A percentile compares a stretch with the other conserved stretches of the same genome.
These are phyloP conservation scores for Alternaria triticina DNA, from an alignment of 2,329 filamentous ascomycete genomes.

Conservation along the genomic window DNA sequence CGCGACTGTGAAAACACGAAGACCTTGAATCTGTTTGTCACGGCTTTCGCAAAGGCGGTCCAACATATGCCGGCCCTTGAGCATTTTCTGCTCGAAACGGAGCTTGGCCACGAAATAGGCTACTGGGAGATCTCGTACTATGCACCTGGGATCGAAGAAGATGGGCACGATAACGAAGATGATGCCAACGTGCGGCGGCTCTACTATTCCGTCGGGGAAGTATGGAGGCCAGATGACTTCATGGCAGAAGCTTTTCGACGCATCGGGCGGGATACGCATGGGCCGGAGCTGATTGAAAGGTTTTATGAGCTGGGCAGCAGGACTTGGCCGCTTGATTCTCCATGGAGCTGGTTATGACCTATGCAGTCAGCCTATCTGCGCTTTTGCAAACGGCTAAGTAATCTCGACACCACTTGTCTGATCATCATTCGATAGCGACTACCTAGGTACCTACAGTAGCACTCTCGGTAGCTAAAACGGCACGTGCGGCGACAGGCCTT, in stretches of 20 bases:
- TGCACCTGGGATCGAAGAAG: neutral
- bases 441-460: no score
- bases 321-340: neutral
- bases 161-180: neutral
- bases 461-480: no score
- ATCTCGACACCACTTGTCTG: no score
- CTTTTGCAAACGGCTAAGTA: no score
- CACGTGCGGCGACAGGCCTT: neutral
- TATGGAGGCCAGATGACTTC: slow-evolving; percentile 2
- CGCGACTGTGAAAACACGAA: slow-evolving; percentile 12
- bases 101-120: neutral
- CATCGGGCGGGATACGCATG: neutral
- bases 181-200: neutral
- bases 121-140: slow-evolving; percentile 5
- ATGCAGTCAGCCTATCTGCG: no score
- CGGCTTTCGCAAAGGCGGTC: slow-evolving; percentile 21
- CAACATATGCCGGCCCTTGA: slow-evolving; percentile 13
- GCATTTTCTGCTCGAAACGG: neutral
- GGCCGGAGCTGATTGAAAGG: slow-evolving; percentile 2
- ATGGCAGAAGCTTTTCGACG: slow-evolving; percentile 2
- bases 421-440: no score
- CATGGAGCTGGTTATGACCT: neutral
- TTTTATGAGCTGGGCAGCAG: neutral
- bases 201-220: neutral
- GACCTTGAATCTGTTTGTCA: slow-evolving; percentile 14